Base-by-base conservation (phyloP, 2,329 filamentous ascomycete species). In the Cercospora beticola region DNA sequence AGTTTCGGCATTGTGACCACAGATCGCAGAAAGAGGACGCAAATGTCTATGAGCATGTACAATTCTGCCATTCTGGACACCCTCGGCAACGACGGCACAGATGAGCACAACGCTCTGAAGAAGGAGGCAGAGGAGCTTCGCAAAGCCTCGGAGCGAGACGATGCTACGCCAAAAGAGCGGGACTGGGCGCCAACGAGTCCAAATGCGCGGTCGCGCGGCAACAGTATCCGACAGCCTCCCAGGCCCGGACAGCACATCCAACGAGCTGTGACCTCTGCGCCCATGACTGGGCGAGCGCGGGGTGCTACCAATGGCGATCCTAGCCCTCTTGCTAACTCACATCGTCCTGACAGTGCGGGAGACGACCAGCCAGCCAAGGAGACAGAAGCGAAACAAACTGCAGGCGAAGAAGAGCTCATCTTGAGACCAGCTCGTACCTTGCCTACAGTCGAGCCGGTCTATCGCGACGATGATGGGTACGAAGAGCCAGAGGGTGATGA, bases 1-100 rank as follows among this genome's bases (percentile, higher is more conserved):
- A 98, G 96, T 83, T 99, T 99, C 75, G 95, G 95, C 73, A 93
- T 99, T 78, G 93, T 99, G 65, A 96, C 92, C 2, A 96, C 93
- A 6, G 93, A 96, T 74, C 86, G 88, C 74, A 83, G 83, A 58
- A 84, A 84, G 40, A 83, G 84, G 64, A 84, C 76, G 56, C 64
- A 69, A n/a, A 72, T 70, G 60, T 71, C 74, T 72, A 83, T 85
- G 43, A 90, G 86, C 76, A 90, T 94, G 88, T 87, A 88, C 59
- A 90, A 90, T 69, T 97, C 93, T 79, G 90, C 92, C 81, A 90
- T 97, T 72, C 87, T 92, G 49, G 82, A 84, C 67, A 80, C 79
- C 54, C 72, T 84, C 67, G 75, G 78, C 57, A 74, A 80, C 30
- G 81, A 83, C 66, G 82, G 81, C 23, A 76, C 78, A 21, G 80